Evolutionary conservation across 495 filamentous ascomycete species (phyloP), one percentile per base, ranked within the genome.

Genomic region (Talaromyces borbonicus): DNA sequence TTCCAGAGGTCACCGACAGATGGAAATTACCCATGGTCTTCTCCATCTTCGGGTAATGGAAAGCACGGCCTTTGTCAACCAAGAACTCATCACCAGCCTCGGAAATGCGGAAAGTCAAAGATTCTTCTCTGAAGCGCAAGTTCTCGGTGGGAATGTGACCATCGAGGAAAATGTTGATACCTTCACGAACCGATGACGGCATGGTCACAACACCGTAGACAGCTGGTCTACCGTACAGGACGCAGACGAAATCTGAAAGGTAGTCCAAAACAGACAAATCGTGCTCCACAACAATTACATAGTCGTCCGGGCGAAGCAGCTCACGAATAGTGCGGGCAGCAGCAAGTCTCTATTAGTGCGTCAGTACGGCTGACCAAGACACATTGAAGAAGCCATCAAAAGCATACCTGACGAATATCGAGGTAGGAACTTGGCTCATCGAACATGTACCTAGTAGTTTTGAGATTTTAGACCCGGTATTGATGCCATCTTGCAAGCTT

Each of bases 141-240:
- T 98, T 98, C 75, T 98, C 92, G 6, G 92, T 97, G 20, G 92
- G 92, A 36, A 96, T 94, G 62, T 96, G 84, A 52, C 92, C 92
- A 57, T 98, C 92, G 23, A 98, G 73, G 80, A 98, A 98, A 64
- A 97, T 96, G 68, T 98, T 98, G 79, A 98, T 98, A 56, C 92
- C 92, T 78, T 98, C 93, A 53, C 92, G 87, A 38, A 97, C 93
- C 1, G 92, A 97, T 48, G 90, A 74, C 36, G 92, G 92, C 33
- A 97, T 74, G 19, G 92, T 96, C n/a, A 98, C 93, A 8, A 98
- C 92, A 80, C 92, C 92, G 52, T 97, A 98, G 40, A 92, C 83
- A 26, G 90, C 92, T 22, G 92, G 93, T 60, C 83, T 80, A 47
- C 92, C 93, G 59, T 98, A 98, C 16, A 98, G 81, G 44, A 95